Conservation (phyloP, 1,284 basidiomycete species). For the Kalmanozyma brasiliensis region DNA sequence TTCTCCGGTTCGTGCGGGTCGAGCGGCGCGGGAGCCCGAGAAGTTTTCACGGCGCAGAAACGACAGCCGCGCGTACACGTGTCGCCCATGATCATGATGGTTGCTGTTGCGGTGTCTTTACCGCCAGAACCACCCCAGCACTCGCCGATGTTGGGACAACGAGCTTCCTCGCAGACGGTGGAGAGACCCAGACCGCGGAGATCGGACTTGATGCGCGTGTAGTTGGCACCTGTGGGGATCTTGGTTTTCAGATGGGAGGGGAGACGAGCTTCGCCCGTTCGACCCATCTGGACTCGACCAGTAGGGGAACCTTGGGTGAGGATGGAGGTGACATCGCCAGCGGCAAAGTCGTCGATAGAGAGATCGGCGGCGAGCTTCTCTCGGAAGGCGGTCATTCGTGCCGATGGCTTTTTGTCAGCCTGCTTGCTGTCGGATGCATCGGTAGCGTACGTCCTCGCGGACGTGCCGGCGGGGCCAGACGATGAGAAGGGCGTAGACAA, state of each 20-base stretch:
- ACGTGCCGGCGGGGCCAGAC: not conserved
- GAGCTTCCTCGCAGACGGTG: slow-evolving; percentile 98
- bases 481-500: not conserved
- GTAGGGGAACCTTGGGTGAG: slow-evolving; percentile 6
- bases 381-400: slow-evolving; percentile 50
- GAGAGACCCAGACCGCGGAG: slow-evolving; percentile 88
- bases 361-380: slow-evolving; percentile 53
- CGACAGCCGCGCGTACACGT: slow-evolving; percentile 97
- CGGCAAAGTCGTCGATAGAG: slow-evolving; percentile 58
- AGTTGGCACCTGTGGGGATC: slow-evolving; percentile 84
- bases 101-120: slow-evolving; percentile 81
- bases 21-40: slow-evolving; percentile 83
- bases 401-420: slow-evolving; percentile 18
- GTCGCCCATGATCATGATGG: slow-evolving; percentile 99
- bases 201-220: slow-evolving; percentile 93
- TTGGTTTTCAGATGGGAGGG: slow-evolving; percentile 89
- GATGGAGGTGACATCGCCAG: slow-evolving; percentile 28
- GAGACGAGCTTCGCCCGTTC: slow-evolving; percentile 72
- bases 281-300: slow-evolving; percentile 55
- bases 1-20: slow-evolving; percentile 98
- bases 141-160: slow-evolving; percentile 98
- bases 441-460: slow-evolving; percentile 28
- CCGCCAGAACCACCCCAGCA: slow-evolving; percentile 90
- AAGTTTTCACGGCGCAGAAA: slow-evolving; percentile 98
- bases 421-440: slow-evolving; percentile 15